A percentile compares a stretch with the other conserved stretches of the same genome.
Evolutionary conservation across 2,329 filamentous ascomycete genomes (phyloP).

Genomic region (Aspergillus novoparasiticus): DNA sequence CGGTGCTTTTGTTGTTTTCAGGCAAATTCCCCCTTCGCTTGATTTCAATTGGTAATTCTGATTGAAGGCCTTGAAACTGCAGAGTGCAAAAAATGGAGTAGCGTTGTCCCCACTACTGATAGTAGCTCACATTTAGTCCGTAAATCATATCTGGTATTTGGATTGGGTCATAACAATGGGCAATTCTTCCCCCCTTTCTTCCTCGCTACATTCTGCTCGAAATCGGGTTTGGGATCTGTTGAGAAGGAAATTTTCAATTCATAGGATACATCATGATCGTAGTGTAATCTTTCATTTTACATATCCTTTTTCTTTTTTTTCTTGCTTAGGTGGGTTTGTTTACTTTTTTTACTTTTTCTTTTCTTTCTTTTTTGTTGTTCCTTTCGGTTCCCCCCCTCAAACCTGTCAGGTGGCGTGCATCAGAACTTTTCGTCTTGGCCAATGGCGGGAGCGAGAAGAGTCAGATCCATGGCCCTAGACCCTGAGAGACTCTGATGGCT

Average conservation of each 20-base stretch:
- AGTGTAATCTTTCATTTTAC: background rate
- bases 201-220: background rate
- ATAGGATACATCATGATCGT: background rate
- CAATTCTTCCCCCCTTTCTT: background rate
- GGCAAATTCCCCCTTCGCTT: background rate
- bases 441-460: slow-evolving; percentile 13
- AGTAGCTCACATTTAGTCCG: background rate
- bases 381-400: background rate
- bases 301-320: background rate
- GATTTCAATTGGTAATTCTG: slow-evolving; percentile 8
- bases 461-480: slow-evolving; percentile 17
- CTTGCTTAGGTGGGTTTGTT: background rate
- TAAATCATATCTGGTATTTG: slow-evolving; percentile 1
- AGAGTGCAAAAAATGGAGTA: background rate
- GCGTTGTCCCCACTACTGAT: background rate
- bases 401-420: slow-evolving; percentile 18
- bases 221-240: background rate
- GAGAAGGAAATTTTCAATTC: background rate
- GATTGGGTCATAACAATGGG: background rate
- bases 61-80: background rate
- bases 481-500: slow-evolving; percentile 15
- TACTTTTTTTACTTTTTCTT: background rate
- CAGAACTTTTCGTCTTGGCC: slow-evolving; percentile 4
- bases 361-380: background rate
- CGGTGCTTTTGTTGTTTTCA: slow-evolving; percentile 1